Evolutionary conservation across 2,329 filamentous ascomycete species (phyloP), one percentile per base, ranked within the genome.

Genomic region (Xylariaceae sp.): DNA sequence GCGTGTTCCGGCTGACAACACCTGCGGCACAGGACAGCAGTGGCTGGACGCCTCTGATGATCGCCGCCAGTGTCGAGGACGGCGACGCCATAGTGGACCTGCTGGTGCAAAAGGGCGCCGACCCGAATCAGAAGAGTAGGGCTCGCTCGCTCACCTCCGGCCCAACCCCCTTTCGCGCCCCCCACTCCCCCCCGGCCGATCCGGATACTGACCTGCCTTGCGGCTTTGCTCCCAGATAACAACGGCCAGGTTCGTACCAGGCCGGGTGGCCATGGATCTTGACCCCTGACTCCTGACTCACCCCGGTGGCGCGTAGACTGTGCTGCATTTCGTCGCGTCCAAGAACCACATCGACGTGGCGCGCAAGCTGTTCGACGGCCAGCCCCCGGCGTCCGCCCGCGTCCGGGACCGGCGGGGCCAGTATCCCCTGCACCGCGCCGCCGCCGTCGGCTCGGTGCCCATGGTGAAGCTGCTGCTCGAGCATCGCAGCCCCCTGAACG

Each of bases 381-480:
- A 83, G 37, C 68, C 71, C 0, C 63, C 72, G 1, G 90, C 87
- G 10, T 87, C 81, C 4, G 76, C 88, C 2, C 70, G 90, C 17
- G 71, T 89, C 3, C 85, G 85, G 43, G 92, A 98, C 56, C 83
- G 77, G 51, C 75, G 88, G 19, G 85, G 86, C n/a, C 90, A 95
- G 55, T 77, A 95, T 37, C 75, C 93, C 5, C 72, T 98, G 17
- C 93, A 98, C 59, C 78, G 92, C 13, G 92, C 92, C 3, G 90
- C 92, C 0, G 90, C 92, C 3, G 77, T 88, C 3, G 93, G 93
- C 5, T 90, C 83, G 4, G 75, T 83, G n/a, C 88, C 90, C 5
- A 87, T 98, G 64, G 70, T 94, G 30, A 83, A 79, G 48, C 63
- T 94, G 23, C 64, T 98, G 11, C 64, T 95, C 12, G 76, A 84